phyloP scores from a whole-genome alignment of 352 stramenopile species.

The Pythium sukuiense region DNA sequence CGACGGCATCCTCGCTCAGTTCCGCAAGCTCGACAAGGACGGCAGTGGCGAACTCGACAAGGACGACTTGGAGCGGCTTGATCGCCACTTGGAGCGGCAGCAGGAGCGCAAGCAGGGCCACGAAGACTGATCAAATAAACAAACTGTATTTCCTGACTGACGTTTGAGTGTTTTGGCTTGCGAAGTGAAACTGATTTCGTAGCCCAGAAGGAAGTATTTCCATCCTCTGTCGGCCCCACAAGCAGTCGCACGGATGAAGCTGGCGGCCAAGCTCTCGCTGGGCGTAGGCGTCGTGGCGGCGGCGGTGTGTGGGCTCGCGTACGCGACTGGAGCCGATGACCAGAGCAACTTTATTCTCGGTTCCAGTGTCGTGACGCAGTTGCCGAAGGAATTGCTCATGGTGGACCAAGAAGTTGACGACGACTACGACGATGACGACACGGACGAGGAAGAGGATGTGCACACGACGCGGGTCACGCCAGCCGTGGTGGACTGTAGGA shows the following conservation, averaged over 20 bases:
- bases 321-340: conserved; percentile 9
- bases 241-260: conserved; percentile 5
- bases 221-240: not conserved
- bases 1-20: conserved; percentile 61
- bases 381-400: conserved; percentile 9
- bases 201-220: not conserved
- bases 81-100: conserved; percentile 49
- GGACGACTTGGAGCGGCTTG: conserved; percentile 61
- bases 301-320: conserved; percentile 13
- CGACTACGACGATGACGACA: conserved; percentile 21
- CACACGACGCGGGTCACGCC: not conserved
- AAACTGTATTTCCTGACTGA: not conserved
- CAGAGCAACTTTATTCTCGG: conserved; percentile 13
- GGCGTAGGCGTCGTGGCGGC: conserved; percentile 6
- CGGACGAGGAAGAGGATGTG: conserved; percentile 19
- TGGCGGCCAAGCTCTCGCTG: conserved; percentile 13
- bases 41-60: conserved; percentile 66
- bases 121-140: not conserved
- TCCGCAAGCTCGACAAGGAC: conserved; percentile 66
- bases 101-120: conserved; percentile 22
- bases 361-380: not conserved
- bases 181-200: not conserved
- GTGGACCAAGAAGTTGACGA: conserved; percentile 20
- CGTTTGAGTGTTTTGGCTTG: not conserved
- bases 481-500: not conserved